A percentile compares a stretch with the other conserved stretches of the same genome.
These are phyloP conservation scores for Ampelocalamus luodianensis DNA, from an alignment of 176 grass and related monocot genomes.

Conservation along the genomic window DNA sequence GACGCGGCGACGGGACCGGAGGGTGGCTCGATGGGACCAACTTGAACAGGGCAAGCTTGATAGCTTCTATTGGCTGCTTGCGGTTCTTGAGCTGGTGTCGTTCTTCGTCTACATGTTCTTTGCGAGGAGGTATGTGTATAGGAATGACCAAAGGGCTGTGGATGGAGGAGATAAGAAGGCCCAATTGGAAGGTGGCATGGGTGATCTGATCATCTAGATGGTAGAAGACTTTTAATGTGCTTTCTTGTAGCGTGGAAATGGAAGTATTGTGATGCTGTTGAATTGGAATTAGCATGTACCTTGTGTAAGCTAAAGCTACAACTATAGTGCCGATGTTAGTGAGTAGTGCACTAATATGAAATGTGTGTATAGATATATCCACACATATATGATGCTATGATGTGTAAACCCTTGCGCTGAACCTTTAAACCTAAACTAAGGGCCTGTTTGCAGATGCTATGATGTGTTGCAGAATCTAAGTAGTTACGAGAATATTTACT, in stretches of 20 bases:
- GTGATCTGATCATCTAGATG: neutral
- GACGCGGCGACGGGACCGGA: constrained; percentile 14
- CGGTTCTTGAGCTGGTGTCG: constrained; percentile 52
- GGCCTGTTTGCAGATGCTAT: no score
- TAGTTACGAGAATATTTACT: no score
- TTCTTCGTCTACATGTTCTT: constrained; percentile 64
- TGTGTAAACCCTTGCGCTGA: no score
- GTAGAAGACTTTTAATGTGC: neutral
- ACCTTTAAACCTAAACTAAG: no score
- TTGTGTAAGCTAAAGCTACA: neutral
- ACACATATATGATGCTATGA: no score
- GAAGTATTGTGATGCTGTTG: neutral
- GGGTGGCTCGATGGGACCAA: constrained; percentile 82
- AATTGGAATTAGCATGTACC: neutral
- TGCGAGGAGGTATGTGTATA: constrained; percentile 62
- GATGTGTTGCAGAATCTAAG: no score
- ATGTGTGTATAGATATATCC: no score
- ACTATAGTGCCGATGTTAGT: neutral
- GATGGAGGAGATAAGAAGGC: constrained; percentile 9
- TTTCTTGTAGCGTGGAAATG: neutral
- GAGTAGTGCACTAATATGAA: no score
- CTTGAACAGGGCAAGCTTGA: constrained; percentile 74
- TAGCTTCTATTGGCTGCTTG: constrained; percentile 72
- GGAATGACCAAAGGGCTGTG: constrained; percentile 54
- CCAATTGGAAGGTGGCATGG: neutral